A percentile compares a stretch with the other conserved stretches of the same genome.
phyloP scores from a whole-genome alignment of 2,329 filamentous ascomycete species.

The Cytospora piceae region DNA sequence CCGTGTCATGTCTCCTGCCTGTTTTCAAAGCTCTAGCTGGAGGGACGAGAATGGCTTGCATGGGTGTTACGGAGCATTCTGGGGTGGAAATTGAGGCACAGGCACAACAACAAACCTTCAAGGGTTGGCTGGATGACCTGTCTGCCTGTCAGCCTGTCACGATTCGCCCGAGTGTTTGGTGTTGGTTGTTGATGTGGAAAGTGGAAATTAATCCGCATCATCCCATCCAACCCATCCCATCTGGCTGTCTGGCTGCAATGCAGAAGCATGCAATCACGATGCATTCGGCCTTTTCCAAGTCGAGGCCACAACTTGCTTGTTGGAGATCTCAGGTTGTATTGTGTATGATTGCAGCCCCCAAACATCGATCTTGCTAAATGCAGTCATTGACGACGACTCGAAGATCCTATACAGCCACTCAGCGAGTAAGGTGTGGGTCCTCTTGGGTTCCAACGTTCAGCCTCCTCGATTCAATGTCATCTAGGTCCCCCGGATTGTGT shows the following conservation, averaged over 20 bases:
- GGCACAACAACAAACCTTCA: neutral
- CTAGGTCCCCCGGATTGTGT: too few relatives aligned
- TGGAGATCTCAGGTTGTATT: neutral
- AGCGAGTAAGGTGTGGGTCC: neutral
- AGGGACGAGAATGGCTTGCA: neutral
- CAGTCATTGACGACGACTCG: neutral
- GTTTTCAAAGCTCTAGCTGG: neutral
- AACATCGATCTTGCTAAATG: neutral
- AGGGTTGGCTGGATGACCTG: too few relatives aligned
- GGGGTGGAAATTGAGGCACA: conserved; percentile 1
- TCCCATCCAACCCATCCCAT: neutral
- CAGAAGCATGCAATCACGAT: neutral
- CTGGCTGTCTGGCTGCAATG: neutral
- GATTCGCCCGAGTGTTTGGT: neutral
- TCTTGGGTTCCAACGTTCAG: neutral
- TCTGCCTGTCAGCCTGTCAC: too few relatives aligned
- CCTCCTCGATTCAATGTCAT: neutral
- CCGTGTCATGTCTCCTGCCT: neutral
- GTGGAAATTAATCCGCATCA: neutral
- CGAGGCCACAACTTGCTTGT: neutral
- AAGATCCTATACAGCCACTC: neutral
- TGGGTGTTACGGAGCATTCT: neutral
- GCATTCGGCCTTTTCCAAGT: neutral
- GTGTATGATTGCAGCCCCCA: neutral
- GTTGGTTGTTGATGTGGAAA: neutral